These are phyloP conservation scores for Murraya paniculata DNA, from an alignment of 345 rosid species.

Conservation along the genomic window DNA sequence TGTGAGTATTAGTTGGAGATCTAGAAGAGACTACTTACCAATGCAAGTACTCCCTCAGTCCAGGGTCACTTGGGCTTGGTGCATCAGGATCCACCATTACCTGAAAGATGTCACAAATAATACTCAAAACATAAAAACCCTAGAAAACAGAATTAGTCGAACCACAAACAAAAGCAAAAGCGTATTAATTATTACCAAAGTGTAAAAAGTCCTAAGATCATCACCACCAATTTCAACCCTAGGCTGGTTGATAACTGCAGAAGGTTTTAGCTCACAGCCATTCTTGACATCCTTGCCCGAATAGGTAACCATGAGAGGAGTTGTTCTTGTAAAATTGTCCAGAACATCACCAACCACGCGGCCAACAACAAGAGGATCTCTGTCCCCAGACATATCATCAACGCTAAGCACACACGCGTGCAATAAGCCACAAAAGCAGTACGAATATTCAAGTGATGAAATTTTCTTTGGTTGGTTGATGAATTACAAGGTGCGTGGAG, in stretches of 20 bases:
- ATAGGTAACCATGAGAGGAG: constrained; percentile 39
- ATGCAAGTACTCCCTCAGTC: constrained; percentile 58
- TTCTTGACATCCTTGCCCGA: constrained; percentile 37
- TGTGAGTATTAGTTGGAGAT: neutral
- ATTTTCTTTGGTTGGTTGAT: neutral
- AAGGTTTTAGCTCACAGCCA: constrained; percentile 63
- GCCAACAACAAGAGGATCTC: constrained; percentile 65
- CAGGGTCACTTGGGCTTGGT: constrained; percentile 69
- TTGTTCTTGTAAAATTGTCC: constrained; percentile 49
- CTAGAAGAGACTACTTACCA: constrained; percentile 31
- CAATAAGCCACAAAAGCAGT: neutral
- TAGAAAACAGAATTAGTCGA: neutral
- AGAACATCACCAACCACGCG: constrained; percentile 68
- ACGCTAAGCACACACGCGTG: neutral
- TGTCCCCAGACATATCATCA: constrained; percentile 35
- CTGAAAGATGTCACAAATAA: constrained; percentile 19
- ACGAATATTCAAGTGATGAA: neutral
- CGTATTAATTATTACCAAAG: constrained; percentile 35
- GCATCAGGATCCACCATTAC: constrained; percentile 81
- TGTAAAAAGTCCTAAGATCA: constrained; percentile 65
- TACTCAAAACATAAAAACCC: neutral
- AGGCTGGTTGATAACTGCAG: constrained; percentile 49
- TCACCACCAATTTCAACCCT: constrained; percentile 60
- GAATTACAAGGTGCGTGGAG: neutral
- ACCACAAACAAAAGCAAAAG: too few species aligned